Conservation (phyloP, 1,139 yeast species). For the Hanseniaspora gamundiae region DNA sequence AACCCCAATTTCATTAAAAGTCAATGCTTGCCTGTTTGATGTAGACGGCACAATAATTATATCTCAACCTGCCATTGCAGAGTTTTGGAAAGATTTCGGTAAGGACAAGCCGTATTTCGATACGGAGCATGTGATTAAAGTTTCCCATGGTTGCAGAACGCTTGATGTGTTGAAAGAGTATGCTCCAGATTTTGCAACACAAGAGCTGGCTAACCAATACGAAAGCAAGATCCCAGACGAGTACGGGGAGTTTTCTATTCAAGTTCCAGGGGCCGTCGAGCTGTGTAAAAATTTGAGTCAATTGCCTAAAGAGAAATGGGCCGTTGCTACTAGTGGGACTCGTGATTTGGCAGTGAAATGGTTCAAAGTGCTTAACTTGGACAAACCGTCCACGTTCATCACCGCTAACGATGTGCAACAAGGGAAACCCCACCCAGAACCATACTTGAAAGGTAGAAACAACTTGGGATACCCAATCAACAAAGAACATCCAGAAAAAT, state of each 20-base stretch:
- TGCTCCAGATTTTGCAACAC: slow-evolving; percentile 64
- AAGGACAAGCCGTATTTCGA: slow-evolving; percentile 57
- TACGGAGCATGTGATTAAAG: slow-evolving; percentile 56
- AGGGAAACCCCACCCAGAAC: slow-evolving; percentile 82
- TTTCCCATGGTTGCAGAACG: slow-evolving; percentile 77
- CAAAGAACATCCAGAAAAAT: slow-evolving; percentile 24
- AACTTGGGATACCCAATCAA: slow-evolving; percentile 39
- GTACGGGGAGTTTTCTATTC: slow-evolving; percentile 57
- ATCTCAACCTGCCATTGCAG: slow-evolving; percentile 73
- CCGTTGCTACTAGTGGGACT: slow-evolving; percentile 79
- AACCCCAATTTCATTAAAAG: slow-evolving; percentile 22
- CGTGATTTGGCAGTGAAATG: slow-evolving; percentile 65
- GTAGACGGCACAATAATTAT: slow-evolving; percentile 79
- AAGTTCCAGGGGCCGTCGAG: slow-evolving; percentile 66
- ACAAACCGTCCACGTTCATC: slow-evolving; percentile 59
- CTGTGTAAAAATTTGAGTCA: slow-evolving; percentile 30
- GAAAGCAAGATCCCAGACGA: slow-evolving; percentile 64
- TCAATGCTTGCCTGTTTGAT: slow-evolving; percentile 48
- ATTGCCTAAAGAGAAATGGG: slow-evolving; percentile 47
- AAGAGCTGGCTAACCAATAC: slow-evolving; percentile 52
- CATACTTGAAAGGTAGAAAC: slow-evolving; percentile 56
- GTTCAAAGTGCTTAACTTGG: slow-evolving; percentile 54
- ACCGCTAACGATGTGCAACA: slow-evolving; percentile 66
- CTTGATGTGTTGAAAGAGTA: slow-evolving; percentile 62
- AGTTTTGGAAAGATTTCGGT: slow-evolving; percentile 68